Conservation (phyloP, 2,329 filamentous ascomycete species). For the Claviceps spartinae region DNA sequence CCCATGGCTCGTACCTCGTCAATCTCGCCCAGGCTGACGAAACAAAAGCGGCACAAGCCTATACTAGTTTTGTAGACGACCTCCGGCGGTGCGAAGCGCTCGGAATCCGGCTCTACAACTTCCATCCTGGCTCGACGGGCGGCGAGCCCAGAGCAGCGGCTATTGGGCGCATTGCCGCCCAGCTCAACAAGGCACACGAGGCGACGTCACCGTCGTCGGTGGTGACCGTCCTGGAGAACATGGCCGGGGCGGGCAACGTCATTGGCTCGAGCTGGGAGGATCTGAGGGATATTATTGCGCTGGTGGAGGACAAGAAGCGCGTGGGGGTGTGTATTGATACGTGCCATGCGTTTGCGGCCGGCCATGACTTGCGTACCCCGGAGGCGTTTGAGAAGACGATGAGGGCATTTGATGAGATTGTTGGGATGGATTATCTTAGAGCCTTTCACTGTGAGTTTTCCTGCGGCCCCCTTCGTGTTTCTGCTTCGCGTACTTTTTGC, state of each 20-base stretch:
- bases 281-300: conserved; percentile 67
- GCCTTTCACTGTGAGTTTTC: conserved; percentile 52
- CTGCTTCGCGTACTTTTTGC: no score
- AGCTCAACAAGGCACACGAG: conserved; percentile 69
- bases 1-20: conserved; percentile 91
- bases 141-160: conserved; percentile 54
- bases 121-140: conserved; percentile 80
- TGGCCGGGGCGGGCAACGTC: conserved; percentile 82
- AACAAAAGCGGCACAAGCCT: conserved; percentile 73
- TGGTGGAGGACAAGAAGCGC: conserved; percentile 66
- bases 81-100: conserved; percentile 71
- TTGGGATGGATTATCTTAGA: conserved; percentile 67
- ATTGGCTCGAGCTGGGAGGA: conserved; percentile 80
- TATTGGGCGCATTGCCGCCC: conserved; percentile 62
- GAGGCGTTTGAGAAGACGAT: conserved; percentile 62
- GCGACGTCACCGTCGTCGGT: conserved; percentile 52
- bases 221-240: conserved; percentile 82
- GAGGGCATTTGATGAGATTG: conserved; percentile 58
- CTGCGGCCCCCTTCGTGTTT: no score
- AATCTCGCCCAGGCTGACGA: conserved; percentile 80
- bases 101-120: conserved; percentile 90
- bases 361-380: conserved; percentile 74
- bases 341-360: conserved; percentile 89
- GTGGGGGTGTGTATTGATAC: conserved; percentile 95
- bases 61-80: conserved; percentile 76